Evolutionary conservation across 306 rosid species (phyloP), one percentile per base, ranked within the genome.

Genomic region (Arachis stenosperma): DNA sequence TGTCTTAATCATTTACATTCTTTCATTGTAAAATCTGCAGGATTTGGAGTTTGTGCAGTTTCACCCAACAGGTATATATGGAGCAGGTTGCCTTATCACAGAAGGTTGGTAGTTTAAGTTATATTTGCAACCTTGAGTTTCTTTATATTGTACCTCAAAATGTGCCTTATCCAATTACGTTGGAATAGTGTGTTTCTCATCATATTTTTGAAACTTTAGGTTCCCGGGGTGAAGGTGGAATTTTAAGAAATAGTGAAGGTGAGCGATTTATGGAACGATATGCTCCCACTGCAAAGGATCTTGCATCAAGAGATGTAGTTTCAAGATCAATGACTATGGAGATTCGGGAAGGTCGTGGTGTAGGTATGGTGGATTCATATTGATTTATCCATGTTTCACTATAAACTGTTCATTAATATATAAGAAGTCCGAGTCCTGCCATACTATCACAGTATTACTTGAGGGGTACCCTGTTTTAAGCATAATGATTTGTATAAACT

Each of bases 201-300:
- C 59, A 67, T 44, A 76, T 51, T 58, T 75, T 66, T 82, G 82
- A 62, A 68, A 44, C 72, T 75, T 50, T 81, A 94, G 98, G 98
- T 71, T 94, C 98, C 73, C 95, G 97, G 37, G 97, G 98, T 53
- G 98, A 94, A 84, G 98, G 98, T 83, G 98, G 97, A 75, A 94
- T 94, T 80, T 96, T 94, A 11, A 84, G 97, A 71, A 94, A 94
- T 60, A 89, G 95, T 55, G 97, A 94, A 87, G 98, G 98, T 67
- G 98, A 94, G 84, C 87, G 97, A 40, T 94, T 94, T 79, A 94
- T 94, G 98, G 98, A 94, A 81, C 87, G 98, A 44, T 91, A 91
- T 84, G 98, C 98, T 73, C 98, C 98, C 59, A 94, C 96, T 30
- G 97, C 97, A 2, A 94, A 91, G 88, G 98, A 94, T 85, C 96